A percentile compares a stretch with the other conserved stretches of the same genome.
These are phyloP conservation scores for Symbiodinium pilosum DNA, from an alignment of 73 alveolate genomes.

Conservation along the genomic window DNA sequence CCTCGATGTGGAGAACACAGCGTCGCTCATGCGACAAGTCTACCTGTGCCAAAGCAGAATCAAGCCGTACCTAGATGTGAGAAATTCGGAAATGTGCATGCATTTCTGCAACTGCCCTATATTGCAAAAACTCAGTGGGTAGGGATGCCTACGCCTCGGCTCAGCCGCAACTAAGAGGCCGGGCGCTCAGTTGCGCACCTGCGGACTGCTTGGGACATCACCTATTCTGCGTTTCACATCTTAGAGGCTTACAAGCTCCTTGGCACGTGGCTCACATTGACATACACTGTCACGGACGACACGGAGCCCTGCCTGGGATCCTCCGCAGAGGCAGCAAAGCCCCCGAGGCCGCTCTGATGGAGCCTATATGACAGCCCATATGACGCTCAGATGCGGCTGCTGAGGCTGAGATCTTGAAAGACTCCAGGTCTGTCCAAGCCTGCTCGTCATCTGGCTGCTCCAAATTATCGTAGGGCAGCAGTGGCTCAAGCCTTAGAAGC, in stretches of 20 bases:
- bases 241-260: too few relatives aligned
- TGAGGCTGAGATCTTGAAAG: too few relatives aligned
- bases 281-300: neutral
- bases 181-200: constrained; percentile 14
- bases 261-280: too few relatives aligned
- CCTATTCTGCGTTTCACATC: too few relatives aligned
- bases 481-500: constrained; percentile 37
- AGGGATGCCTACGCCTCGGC: too few relatives aligned
- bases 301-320: neutral
- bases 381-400: too few relatives aligned
- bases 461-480: constrained; percentile 43
- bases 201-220: too few relatives aligned
- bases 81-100: too few relatives aligned
- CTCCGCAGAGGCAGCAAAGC: constrained; percentile 80
- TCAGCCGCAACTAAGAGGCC: neutral
- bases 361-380: neutral
- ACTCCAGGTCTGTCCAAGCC: too few relatives aligned
- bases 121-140: too few relatives aligned
- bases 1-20: neutral
- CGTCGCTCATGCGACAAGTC: neutral
- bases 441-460: constrained; percentile 92
- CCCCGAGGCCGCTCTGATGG: constrained; percentile 73
- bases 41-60: neutral
- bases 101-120: too few relatives aligned
- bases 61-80: too few relatives aligned